Conservation (phyloP, 768 basidiomycete species). For the Calocera viscosa region DNA sequence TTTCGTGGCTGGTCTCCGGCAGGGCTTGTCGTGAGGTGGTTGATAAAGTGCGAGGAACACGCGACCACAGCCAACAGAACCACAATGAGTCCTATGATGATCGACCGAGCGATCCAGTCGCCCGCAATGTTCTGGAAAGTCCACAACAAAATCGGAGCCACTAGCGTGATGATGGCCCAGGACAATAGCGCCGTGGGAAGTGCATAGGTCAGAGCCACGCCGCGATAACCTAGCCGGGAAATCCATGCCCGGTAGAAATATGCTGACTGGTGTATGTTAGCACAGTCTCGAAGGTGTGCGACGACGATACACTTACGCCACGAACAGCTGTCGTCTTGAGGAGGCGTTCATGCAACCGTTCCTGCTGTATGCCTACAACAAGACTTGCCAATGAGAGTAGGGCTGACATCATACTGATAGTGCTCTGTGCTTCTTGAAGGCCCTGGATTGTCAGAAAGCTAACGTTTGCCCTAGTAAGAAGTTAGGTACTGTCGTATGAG, state of each 20-base stretch:
- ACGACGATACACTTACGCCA: background rate
- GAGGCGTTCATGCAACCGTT: background rate
- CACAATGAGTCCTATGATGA: background rate
- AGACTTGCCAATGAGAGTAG: background rate
- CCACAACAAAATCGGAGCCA: background rate
- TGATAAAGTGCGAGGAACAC: background rate
- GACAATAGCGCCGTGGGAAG: background rate
- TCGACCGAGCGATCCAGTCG: background rate
- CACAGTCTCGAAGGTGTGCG: no score
- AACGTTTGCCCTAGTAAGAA: background rate
- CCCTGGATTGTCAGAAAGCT: background rate
- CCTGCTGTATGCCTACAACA: background rate
- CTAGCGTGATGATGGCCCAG: background rate
- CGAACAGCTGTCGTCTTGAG: background rate
- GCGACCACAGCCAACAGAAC: background rate
- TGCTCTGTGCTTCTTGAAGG: background rate
- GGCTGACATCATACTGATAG: background rate
- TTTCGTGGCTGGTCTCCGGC: background rate
- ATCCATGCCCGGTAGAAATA: background rate
- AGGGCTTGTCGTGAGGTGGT: background rate
- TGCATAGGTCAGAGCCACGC: background rate
- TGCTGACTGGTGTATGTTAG: background rate
- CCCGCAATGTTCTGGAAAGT: background rate
- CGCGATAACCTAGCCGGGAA: background rate
- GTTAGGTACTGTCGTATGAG: no score